Evolutionary conservation across 805 yeast species (phyloP), one percentile per base, ranked within the genome.

Genomic region (Kazachstania taianensis): DNA sequence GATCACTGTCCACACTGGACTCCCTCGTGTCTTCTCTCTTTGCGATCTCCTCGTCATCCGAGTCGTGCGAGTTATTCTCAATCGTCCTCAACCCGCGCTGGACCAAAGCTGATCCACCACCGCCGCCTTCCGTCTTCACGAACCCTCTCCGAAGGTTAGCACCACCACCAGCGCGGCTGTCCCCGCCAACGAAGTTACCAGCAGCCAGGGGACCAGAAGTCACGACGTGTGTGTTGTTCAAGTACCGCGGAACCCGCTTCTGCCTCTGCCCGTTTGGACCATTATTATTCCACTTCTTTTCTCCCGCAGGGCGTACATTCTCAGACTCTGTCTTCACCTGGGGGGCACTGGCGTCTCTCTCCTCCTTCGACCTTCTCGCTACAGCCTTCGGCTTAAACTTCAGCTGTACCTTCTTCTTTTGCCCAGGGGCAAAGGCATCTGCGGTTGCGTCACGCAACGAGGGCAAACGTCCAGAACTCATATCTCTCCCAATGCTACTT

Each of bases 371-470:
- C 53, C 84, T 75, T 59, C 96, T 67, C 0, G 86, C 86, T 29
- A 87, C 94, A 2, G 69, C 78, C 57, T 87, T 87, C 2, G 96
- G 96, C 57, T 78, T 76, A 61, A 87, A 87, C 57, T 80, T 79
- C 41, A 81, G 61, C 2, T 74, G 66, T 6, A 82, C 72, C 47
- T 74, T 52, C 20, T 36, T 29, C n/a, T 39, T 37, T n/a, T n/a
- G n/a, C n/a, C n/a, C n/a, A n/a, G n/a, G n/a, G 24, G 40, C 22
- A 26, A 26, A 7, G 4, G 30, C 20, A 13, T 22, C 20, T 8
- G 36, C 38, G 12, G 39, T n/a, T 20, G 36, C 30, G 20, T 39
- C 46, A 14, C 39, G 53, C 30, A 59, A 41, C n/a, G 61, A 46
- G n/a, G 62, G 61, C 34, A 59, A 44, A 33, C 63, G 54, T 19